Evolutionary conservation across 148 eudicot genomes (phyloP).

Genomic region (Fallopia convolvulus): DNA sequence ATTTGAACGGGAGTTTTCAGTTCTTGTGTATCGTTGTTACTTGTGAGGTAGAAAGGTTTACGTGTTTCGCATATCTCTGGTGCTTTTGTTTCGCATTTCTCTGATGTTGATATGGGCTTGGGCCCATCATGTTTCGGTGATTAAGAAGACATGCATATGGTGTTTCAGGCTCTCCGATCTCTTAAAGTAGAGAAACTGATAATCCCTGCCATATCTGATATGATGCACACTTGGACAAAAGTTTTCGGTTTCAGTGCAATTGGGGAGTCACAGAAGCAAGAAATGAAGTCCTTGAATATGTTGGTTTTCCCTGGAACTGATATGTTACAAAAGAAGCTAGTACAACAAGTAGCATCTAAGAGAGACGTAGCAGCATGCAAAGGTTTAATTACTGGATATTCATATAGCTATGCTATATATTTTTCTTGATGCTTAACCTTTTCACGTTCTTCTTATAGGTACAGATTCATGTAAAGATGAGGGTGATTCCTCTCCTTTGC

Average conservation of each 20-base stretch:
- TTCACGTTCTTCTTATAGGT: constrained; percentile 21
- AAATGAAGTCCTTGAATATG: constrained; percentile 69
- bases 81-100: not conserved
- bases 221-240: constrained; percentile 84
- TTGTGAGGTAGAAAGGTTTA: not conserved
- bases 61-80: not conserved
- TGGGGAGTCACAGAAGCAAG: constrained; percentile 53
- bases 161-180: constrained; percentile 55
- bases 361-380: constrained; percentile 24
- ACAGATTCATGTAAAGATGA: constrained; percentile 16
- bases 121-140: constrained; percentile 10
- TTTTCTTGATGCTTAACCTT: constrained; percentile 10
- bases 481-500: constrained; percentile 12
- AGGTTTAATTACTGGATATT: constrained; percentile 17
- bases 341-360: constrained; percentile 27
- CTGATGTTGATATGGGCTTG: not conserved
- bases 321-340: constrained; percentile 70
- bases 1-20: not conserved
- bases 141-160: constrained; percentile 12
- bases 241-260: constrained; percentile 69
- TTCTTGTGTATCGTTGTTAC: not conserved
- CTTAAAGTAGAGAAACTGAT: constrained; percentile 69
- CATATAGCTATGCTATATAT: not conserved
- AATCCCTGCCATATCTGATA: constrained; percentile 91
- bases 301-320: constrained; percentile 93